phyloP scores from a whole-genome alignment of 345 rosid species.

The Pelargonium nanum region DNA sequence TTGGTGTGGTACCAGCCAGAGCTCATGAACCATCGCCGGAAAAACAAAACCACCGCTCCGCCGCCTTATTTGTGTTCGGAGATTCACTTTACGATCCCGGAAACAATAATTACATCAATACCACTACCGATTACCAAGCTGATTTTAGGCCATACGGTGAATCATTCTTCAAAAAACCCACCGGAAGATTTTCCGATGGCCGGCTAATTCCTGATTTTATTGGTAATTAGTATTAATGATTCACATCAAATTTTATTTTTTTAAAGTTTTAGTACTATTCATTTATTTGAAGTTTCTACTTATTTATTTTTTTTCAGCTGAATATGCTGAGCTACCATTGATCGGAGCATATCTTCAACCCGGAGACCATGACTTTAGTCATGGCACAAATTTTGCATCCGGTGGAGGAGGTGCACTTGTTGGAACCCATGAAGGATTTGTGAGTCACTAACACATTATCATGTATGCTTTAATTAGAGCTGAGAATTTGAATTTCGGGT shows the following conservation, averaged over 20 bases:
- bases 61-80: background rate
- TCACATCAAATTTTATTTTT: too few relatives aligned
- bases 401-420: slow-evolving; percentile 18
- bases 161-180: background rate
- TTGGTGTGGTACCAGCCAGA: background rate
- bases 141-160: slow-evolving; percentile 1
- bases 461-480: background rate
- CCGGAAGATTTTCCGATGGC: slow-evolving; percentile 6
- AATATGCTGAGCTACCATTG: slow-evolving; percentile 10
- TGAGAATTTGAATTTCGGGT: background rate
- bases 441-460: background rate
- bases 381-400: slow-evolving; percentile 22
- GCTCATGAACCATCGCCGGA: background rate
- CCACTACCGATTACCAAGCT: background rate
- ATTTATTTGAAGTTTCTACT: background rate
- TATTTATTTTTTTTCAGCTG: slow-evolving; percentile 7
- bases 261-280: too few relatives aligned
- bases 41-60: background rate
- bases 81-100: background rate
- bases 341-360: slow-evolving; percentile 15
- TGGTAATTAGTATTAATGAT: too few relatives aligned
- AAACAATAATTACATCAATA: background rate
- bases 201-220: slow-evolving; percentile 6
- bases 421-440: slow-evolving; percentile 12
- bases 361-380: background rate